These are phyloP conservation scores for Tulasnella sp. DNA, from an alignment of 768 basidiomycete species.

Conservation along the genomic window DNA sequence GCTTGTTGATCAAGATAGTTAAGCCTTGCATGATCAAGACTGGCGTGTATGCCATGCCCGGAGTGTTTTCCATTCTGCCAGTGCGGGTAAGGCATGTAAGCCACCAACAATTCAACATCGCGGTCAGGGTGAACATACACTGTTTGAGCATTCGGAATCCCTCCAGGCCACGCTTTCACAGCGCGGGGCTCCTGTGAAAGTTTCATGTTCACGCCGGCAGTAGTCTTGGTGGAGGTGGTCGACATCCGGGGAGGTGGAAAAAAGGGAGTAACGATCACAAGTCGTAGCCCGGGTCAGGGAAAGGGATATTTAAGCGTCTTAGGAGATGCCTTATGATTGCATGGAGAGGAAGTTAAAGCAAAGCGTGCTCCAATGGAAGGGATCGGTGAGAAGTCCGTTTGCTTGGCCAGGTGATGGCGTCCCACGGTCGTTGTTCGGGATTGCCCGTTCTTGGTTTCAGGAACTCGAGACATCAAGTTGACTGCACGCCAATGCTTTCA, in stretches of 20 bases:
- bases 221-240: background rate
- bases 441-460: background rate
- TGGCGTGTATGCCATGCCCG: background rate
- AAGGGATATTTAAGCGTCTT: background rate
- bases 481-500: background rate
- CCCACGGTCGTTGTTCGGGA: background rate
- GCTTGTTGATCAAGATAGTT: background rate
- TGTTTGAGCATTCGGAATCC: background rate
- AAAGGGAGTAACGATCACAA: background rate
- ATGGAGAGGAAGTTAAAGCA: background rate
- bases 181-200: background rate
- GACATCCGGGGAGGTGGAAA: background rate
- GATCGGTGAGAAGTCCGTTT: background rate
- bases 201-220: background rate
- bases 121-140: background rate
- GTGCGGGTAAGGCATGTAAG: too few species aligned
- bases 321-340: background rate
- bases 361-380: background rate
- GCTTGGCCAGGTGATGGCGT: background rate
- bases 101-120: too few species aligned
- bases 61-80: constrained; percentile 2
- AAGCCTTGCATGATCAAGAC: background rate
- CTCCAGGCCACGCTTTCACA: constrained; percentile 4
- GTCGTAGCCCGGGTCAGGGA: background rate
- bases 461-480: background rate